A percentile compares a stretch with the other conserved stretches of the same genome.
Evolutionary conservation across 1,284 basidiomycete species (phyloP).

Genomic region (Ceratobasidium sp.): DNA sequence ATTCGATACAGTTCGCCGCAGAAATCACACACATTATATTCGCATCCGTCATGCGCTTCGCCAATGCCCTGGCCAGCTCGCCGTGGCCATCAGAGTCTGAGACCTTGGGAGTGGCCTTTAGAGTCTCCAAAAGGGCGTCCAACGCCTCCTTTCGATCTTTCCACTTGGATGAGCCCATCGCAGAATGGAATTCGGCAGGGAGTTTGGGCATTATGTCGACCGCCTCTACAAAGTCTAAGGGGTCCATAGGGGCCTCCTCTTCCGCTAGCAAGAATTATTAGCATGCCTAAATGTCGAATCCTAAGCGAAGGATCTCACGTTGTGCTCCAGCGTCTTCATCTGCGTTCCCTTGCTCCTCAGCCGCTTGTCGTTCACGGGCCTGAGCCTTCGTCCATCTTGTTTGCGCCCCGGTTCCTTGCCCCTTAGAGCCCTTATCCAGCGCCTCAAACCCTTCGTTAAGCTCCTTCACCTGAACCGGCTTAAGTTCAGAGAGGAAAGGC

Average conservation of each 20-base stretch:
- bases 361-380: conserved; percentile 78
- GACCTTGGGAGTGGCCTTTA: conserved; percentile 82
- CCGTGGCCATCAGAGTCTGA: conserved; percentile 81
- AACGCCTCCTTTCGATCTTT: conserved; percentile 96
- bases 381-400: conserved; percentile 84
- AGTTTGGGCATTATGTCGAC: conserved; percentile 83
- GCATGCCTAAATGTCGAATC: conserved; percentile 7
- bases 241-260: conserved; percentile 72
- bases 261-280: conserved; percentile 47
- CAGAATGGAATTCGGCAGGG: conserved; percentile 78
- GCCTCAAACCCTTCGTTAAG: conserved; percentile 90
- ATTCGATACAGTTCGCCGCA: conserved; percentile 89
- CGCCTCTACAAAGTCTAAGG: conserved; percentile 86
- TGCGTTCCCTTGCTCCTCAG: conserved; percentile 60
- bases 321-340: conserved; percentile 60
- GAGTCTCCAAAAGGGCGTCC: conserved; percentile 82
- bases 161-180: conserved; percentile 94
- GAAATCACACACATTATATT: conserved; percentile 97
- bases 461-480: conserved; percentile 98
- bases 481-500: conserved; percentile 90
- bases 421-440: conserved; percentile 86
- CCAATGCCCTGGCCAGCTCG: conserved; percentile 82
- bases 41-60: conserved; percentile 88
- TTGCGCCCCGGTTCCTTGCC: conserved; percentile 84
- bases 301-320: conserved; percentile 52